Evolutionary conservation across 2,329 filamentous ascomycete genomes (phyloP), one percentile per base, ranked within the genome.

Genomic region (Colletotrichum tofieldiae): DNA sequence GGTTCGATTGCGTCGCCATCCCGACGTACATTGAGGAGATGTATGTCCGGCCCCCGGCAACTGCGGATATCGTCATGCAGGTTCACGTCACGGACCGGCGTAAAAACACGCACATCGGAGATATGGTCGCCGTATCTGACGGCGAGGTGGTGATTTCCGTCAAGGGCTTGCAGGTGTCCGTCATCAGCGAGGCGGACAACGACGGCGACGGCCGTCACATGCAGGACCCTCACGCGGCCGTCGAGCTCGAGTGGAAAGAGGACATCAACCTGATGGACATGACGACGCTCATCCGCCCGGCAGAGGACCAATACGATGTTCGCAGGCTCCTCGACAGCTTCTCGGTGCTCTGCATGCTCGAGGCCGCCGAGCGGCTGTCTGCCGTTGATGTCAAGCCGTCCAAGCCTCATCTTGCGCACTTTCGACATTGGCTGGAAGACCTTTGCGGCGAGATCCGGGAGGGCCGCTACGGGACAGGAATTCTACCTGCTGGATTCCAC

Each of bases 61-160:
- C 37, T 39, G 37, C 37, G 2, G 39, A 41, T 14, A 41, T 41
- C 9, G 39, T 41, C 39, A 41, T 41, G 39, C 39, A 14, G 39
- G 39, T 41, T 41, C 39, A 41, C 52, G 52, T 23, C n/a, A 55
- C n/a, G 26, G 52, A 55, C 52, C 52, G 26, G 52, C 35, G 52
- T 35, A 35, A 37, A 35, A 55, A 32, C 26, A 37, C 52, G 23
- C 52, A 55, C 16, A 55, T 55, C 26, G 52, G 52, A 18, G 52
- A 55, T 8, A 35, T 55, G 52, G 20, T 55, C 26, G 52, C 52
- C 52, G 52, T 55, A 35, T 32, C 52, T 16, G 52, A 7, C 39
- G 39, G 39, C 8, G 39, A 41, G 39, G 52, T 35, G 16, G 52
- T 55, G 26, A 35, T 55, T 35, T 32, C 26, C 16, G 26, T 35